Evolutionary conservation across 1,284 basidiomycete genomes (phyloP).

Genomic region (Earliella scabrosa): DNA sequence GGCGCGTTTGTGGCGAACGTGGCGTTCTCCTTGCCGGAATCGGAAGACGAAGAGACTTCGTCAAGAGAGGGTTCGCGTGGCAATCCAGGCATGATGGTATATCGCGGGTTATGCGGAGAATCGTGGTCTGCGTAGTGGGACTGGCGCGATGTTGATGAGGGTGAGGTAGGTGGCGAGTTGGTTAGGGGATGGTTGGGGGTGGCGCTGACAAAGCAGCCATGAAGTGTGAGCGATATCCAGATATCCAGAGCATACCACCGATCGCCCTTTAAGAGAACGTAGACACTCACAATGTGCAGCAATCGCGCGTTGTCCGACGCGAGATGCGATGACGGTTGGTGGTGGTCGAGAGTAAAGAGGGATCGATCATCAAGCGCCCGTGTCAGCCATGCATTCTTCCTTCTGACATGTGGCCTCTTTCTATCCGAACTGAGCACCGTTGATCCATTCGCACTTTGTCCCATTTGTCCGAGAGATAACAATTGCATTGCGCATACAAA

Average conservation of each 20-base stretch:
- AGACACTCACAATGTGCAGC: neutral
- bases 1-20: neutral
- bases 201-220: too few species aligned
- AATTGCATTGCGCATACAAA: neutral
- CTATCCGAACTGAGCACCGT: too few species aligned
- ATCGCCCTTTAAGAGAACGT: too few species aligned
- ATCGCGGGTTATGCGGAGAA: too few species aligned
- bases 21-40: neutral
- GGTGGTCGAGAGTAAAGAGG: conserved; percentile 7
- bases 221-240: too few species aligned
- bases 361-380: conserved; percentile 17
- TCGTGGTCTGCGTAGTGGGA: neutral
- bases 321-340: conserved; percentile 1
- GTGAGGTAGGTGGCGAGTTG: neutral
- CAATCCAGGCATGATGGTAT: neutral
- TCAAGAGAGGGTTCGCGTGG: neutral
- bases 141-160: neutral
- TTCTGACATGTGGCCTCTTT: neutral
- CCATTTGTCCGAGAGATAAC: too few species aligned
- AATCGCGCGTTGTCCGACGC: neutral
- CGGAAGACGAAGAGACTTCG: neutral
- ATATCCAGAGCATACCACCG: too few species aligned
- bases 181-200: too few species aligned
- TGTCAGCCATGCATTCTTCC: neutral
- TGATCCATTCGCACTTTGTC: too few species aligned